Percentiles rank a stretch among this genome's conserved stretches.
These are phyloP conservation scores for Penicillium sp. DNA, from an alignment of 2,329 filamentous ascomycete species.

Conservation along the genomic window DNA sequence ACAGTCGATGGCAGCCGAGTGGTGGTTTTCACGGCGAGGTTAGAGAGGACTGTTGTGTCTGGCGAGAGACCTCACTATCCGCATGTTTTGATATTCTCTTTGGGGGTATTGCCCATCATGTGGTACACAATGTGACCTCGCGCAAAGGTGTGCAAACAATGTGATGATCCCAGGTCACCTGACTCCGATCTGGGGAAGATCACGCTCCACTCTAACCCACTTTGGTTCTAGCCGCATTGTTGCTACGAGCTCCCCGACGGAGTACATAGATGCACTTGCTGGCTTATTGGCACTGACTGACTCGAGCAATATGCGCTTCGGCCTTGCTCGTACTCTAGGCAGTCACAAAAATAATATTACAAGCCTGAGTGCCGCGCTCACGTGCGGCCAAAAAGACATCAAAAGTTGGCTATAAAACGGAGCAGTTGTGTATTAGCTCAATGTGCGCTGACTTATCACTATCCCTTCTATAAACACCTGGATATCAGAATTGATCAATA, in stretches of 20 bases:
- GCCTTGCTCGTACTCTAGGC: no score
- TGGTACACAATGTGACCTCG: slow-evolving; percentile 3
- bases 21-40: background rate
- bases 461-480: no score
- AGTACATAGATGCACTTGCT: background rate
- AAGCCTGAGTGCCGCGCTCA: no score
- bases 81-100: background rate
- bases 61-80: slow-evolving; percentile 15
- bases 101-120: slow-evolving; percentile 9
- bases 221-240: background rate
- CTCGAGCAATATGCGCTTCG: background rate
- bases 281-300: background rate
- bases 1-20: slow-evolving; percentile 1
- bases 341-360: no score
- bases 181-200: slow-evolving; percentile 9
- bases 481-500: no score
- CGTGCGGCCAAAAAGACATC: no score
- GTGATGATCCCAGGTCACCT: slow-evolving; percentile 5
- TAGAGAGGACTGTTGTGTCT: background rate
- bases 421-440: no score
- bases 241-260: background rate
- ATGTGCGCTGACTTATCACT: no score
- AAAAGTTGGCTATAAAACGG: no score
- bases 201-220: slow-evolving; percentile 7
- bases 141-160: background rate